Conservation (phyloP, 2,329 filamentous ascomycete genomes). For the Cercospora sesami region DNA sequence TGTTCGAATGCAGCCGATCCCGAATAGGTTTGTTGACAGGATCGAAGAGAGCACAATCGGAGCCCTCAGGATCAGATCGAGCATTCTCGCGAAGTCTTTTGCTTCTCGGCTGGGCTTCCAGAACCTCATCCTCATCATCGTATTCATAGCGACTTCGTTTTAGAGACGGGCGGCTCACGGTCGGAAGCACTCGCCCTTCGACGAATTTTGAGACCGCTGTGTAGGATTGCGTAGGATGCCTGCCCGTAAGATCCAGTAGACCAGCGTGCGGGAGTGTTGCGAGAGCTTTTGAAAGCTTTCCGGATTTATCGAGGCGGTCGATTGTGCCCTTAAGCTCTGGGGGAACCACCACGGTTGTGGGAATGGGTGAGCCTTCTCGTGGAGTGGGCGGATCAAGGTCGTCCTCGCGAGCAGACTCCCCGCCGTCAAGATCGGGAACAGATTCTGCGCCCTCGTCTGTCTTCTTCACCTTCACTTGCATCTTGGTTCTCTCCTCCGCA, state of each 20-base stretch:
- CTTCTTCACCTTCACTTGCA: conserved; percentile 67
- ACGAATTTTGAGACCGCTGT: conserved; percentile 77
- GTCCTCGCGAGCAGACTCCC: conserved; percentile 37
- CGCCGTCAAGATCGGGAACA: conserved; percentile 36
- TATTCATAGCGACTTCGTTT: conserved; percentile 86
- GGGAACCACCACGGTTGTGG: conserved; percentile 31
- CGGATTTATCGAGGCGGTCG: conserved; percentile 29
- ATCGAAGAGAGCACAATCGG: conserved; percentile 81
- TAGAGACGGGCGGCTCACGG: conserved; percentile 62
- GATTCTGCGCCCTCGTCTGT: conserved; percentile 23
- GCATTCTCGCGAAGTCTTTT: conserved; percentile 43
- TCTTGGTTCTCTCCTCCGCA: conserved; percentile 60
- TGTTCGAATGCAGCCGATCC: conserved; percentile 84
- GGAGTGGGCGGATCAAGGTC: conserved; percentile 35
- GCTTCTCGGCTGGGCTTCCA: conserved; percentile 39
- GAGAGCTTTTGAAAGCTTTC: conserved; percentile 34
- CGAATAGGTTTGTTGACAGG: conserved; percentile 86
- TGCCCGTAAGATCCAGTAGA: conserved; percentile 15
- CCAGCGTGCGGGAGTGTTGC: conserved; percentile 32
- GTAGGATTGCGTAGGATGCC: conserved; percentile 17
- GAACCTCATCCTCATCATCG: conserved; percentile 60
- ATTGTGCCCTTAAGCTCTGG: conserved; percentile 34
- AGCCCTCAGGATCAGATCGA: conserved; percentile 66
- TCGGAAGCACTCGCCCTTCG: conserved; percentile 73
- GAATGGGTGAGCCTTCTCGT: conserved; percentile 18